A percentile compares a stretch with the other conserved stretches of the same genome.
These are phyloP conservation scores for Botrytis deweyae DNA, from an alignment of 2,329 filamentous ascomycete genomes.

Conservation along the genomic window DNA sequence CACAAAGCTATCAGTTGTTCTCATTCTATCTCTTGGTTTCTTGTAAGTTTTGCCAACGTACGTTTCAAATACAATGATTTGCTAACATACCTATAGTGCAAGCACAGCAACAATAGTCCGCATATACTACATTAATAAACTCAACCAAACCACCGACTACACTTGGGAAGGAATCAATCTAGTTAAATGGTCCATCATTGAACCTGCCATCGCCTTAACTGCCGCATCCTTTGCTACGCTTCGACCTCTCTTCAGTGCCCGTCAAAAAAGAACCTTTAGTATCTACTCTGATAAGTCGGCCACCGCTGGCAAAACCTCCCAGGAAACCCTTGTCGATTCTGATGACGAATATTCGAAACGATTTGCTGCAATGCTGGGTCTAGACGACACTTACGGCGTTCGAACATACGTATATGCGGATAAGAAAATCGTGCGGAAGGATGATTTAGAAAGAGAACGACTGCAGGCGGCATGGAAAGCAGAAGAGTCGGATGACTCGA, in stretches of 20 bases:
- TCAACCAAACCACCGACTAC: conserved; percentile 42
- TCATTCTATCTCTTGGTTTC: conserved; percentile 41
- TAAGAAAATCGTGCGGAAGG: conserved; percentile 7
- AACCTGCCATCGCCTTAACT: conserved; percentile 45
- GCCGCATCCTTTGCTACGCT: conserved; percentile 45
- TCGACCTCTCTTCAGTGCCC: conserved; percentile 40
- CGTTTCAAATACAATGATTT: not conserved
- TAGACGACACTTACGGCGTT: conserved; percentile 2
- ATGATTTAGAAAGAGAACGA: not conserved
- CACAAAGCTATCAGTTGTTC: conserved; percentile 40
- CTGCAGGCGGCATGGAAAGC: not conserved
- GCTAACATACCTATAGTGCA: conserved; percentile 36
- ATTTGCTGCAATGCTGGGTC: conserved; percentile 17
- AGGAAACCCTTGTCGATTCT: not conserved
- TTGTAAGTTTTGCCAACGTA: conserved; percentile 39
- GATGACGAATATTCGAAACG: conserved; percentile 11
- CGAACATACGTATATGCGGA: conserved; percentile 19
- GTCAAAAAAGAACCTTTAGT: conserved; percentile 25
- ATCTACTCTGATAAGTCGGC: not conserved
- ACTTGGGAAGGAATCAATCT: conserved; percentile 45
- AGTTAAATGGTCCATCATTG: conserved; percentile 47
- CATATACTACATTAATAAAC: conserved; percentile 44
- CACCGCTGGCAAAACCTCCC: not conserved
- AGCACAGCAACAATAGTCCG: conserved; percentile 46
- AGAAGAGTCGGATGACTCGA: conserved; percentile 11